Base-by-base conservation (phyloP, 2,329 filamentous ascomycete species). In the Clonostachys chloroleuca region DNA sequence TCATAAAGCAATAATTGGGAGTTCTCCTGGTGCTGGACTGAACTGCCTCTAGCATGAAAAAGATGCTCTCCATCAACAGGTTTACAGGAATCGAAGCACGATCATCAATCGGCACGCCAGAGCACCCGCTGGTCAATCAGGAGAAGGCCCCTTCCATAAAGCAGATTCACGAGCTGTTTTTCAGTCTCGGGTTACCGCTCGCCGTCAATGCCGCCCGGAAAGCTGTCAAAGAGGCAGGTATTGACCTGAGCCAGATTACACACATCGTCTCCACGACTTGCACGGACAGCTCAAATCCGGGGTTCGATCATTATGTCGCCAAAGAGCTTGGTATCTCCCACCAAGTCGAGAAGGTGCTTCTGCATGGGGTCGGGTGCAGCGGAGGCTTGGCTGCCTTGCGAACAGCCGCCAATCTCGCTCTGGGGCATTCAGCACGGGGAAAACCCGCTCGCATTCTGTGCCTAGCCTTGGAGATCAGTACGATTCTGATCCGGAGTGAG, bases 211-310 rank as follows among this genome's bases (percentile, higher is more conserved):
- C 81, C 3, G 69, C 77, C 18, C 66, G 68, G 24, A 79, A 80
- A 59, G 81, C 54, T 7, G 30, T 60, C 10, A 37, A 50, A 9
- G 56, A 63, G 34, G 45, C 55, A 5, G 49, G 48, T 2, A 63
- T 65, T 43, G 61, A 64, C 33, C 41, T 53, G 6, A 45, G 68
- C 9, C 57, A 81, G 45, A 81, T 87, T 51, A 87, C 83, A 4
- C 84, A 87, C 55, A 71, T 86, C 39, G 81, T 87, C 9, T 78
- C 81, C 20, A 84, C 82, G 1, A 86, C 83, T 6, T 87, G 84
- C 59, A 87, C 83, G 9, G 80, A 87, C 59, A 84, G 81, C 52
- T 81, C 82, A 14, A 87, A 86, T 58, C 83, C 83, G 0, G 83
- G 83, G 2, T 87, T 81, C 57, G 84, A 87, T 54, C 80, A 86